Base-by-base conservation (phyloP, 2,329 filamentous ascomycete species). In the Graphiopsis chlorocephala region DNA sequence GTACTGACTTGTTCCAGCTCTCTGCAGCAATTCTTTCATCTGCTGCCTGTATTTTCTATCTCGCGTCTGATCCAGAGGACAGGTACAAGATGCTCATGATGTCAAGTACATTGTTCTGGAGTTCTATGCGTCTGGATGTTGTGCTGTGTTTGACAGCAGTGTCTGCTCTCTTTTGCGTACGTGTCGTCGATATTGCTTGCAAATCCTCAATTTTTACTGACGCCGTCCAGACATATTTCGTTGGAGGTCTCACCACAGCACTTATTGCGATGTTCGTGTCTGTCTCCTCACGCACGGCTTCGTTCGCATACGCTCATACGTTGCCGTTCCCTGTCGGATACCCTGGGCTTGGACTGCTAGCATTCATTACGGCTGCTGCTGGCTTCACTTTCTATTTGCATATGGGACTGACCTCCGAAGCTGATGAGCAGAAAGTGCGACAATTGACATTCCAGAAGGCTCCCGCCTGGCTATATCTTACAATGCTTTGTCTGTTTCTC, bases 401-500 rank as follows among this genome's bases (percentile, higher is more conserved):
- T 31, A 56, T 68, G 35, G 69, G 73, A 26, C 59, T 67, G 23
- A 29, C 64, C 7, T 59, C 65, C 15, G 66, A 65, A 38, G 52
- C 63, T 26, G 53, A 58, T 11, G 62, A 64, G 17, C 42, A 45
- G 26, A 38, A 50, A 29, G 10, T 25, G 17, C 59, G 45, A 17
- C 56, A 61, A 57, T 4, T 57, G 10, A 61, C 64, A 15, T 67
- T 71, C 61, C 45, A 58, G 6, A 59, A 56, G 25, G 63, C 73
- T 17, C 68, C 73, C 35, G 64, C 73, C 4, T 73, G 72, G 61
- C 65, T 80, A 17, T 79, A 78, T 59, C 59, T 77, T 12, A 31
- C 78, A 4, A 72, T 83, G 20, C 63, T 80, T 6, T 45, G 80
- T 4, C 70, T 84, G 1, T 75, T 83, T 52, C 71, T 78, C n/a